Evolutionary conservation across 805 yeast species (phyloP), one percentile per base, ranked within the genome.

Genomic region (Nakazawaea wickerhamii): DNA sequence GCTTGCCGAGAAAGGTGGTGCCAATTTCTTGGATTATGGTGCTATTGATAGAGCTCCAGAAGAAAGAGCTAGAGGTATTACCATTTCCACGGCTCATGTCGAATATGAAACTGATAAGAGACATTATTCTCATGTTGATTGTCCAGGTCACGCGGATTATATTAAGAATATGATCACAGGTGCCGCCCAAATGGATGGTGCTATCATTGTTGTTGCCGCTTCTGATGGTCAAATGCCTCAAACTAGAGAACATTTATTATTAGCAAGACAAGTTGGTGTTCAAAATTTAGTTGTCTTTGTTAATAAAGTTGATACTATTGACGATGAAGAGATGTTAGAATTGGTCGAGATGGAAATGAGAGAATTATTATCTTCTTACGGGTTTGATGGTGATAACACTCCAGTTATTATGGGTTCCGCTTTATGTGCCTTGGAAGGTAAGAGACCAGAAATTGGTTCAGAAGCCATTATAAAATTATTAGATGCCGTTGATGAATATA

Each of bases 291-390:
- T 93, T 67, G 99, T 93, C 41, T 93, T 86, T 58, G 98, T 93
- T 48, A 93, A 93, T 85, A 93, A 93, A 76, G 93, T 93, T 57
- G 99, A 93, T 68, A 85, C 96, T 56, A 79, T 93, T 62, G 97
- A 93, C 63, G 99, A 93, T 67, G 95, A 95, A 52, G 99, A 93
- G 76, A 93, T 91, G 97, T 78, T 93, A 66, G 99, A 93, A 76
- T 81, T 93, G 58, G 99, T 93, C 53, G 99, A 93, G 75, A 93
- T 93, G 99, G 99, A 93, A 77, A 93, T 93, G 99, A 85, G 99
- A 73, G 99, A 93, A 65, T 77, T 93, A 53, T 76, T 93, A 62
- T 61, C 81, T 53, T 75, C 85, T 53, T 93, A 90, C 68, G 98
- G 97, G 47, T 93, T 91, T 55, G 98, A 93, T 61, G 99, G 98